Conservation (phyloP, 306 rosid genomes). For the Rosa lucieae region DNA sequence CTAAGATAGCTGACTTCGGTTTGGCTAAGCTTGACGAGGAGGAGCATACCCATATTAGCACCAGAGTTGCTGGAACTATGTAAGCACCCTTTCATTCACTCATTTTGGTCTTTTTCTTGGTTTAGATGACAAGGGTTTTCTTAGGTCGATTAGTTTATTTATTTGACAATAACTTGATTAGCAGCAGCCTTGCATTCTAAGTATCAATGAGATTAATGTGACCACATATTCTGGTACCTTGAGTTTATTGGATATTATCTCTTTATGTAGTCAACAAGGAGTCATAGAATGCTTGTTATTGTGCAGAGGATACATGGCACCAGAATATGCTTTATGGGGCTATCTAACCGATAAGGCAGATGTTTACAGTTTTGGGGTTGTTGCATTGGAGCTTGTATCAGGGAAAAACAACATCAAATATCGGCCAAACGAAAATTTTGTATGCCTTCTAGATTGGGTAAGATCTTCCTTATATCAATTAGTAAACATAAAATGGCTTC, state of each 20-base stretch:
- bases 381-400: slow-evolving; percentile 49
- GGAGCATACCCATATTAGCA: slow-evolving; percentile 54
- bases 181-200: neutral
- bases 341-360: slow-evolving; percentile 57
- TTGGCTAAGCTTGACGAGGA: slow-evolving; percentile 67
- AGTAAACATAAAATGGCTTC: no score
- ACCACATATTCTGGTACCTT: slow-evolving; percentile 2
- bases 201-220: neutral
- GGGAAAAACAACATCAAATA: slow-evolving; percentile 49
- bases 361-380: slow-evolving; percentile 62
- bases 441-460: slow-evolving; percentile 38
- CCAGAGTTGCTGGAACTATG: slow-evolving; percentile 66
- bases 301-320: slow-evolving; percentile 70
- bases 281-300: slow-evolving; percentile 7
- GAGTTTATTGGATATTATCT: neutral
- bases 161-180: no score
- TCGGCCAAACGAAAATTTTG: slow-evolving; percentile 48
- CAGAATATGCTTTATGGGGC: slow-evolving; percentile 71
- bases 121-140: neutral
- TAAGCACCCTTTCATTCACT: slow-evolving; percentile 27
- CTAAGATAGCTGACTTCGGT: slow-evolving; percentile 75
- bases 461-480: no score
- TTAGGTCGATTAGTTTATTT: neutral
- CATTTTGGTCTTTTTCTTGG: neutral
- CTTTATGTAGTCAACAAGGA: neutral